Evolutionary conservation across 2,329 filamentous ascomycete species (phyloP), one percentile per base, ranked within the genome.

Genomic region (Diaporthe longicolla): DNA sequence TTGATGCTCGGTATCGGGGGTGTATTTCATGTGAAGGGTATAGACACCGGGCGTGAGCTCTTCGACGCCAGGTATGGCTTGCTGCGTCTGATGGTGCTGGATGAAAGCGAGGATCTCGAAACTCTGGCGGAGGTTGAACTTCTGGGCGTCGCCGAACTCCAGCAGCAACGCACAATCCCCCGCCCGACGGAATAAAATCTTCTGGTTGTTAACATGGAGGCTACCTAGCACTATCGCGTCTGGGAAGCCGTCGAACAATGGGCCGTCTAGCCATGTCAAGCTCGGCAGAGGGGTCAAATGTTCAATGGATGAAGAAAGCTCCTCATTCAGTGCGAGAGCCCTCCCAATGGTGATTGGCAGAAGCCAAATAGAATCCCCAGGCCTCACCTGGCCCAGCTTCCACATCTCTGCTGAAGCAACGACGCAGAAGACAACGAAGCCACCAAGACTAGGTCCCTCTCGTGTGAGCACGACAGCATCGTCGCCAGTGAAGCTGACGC

Each of bases 401-500:
- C 59, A 65, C 43, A 65, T 48, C 19, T 65, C 59, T 13, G 59
- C 59, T 3, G 59, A 48, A 8, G 59, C 59, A 11, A 65, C 59
- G 10, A 65, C 59, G 4, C 59, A 21, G 26, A 65, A 65, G 9
- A 65, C 59, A 11, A 48, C 59, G 26, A 65, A 65, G 26, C 59
- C 59, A 9, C 59, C 59, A 4, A 65, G 40, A 15, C 59, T 65
- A 6, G 59, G 59, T 8, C 59, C 59, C 0, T 65, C 59, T 17
- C 59, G 32, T 10, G 59, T 35, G 26, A 65, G 43, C 2, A 65
- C 15, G 6, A 65, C 43, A 10, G 59, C 59, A 19, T 65, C 43
- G 26, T 65, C 59, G 26, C 59, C 59, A 3, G 59, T 48, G 43
- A 65, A 48, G 59, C 59, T 65, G 11, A 65, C 43, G 43, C 59